Evolutionary conservation across 768 basidiomycete genomes (phyloP).

Genomic region (Mycena sanguinolenta): DNA sequence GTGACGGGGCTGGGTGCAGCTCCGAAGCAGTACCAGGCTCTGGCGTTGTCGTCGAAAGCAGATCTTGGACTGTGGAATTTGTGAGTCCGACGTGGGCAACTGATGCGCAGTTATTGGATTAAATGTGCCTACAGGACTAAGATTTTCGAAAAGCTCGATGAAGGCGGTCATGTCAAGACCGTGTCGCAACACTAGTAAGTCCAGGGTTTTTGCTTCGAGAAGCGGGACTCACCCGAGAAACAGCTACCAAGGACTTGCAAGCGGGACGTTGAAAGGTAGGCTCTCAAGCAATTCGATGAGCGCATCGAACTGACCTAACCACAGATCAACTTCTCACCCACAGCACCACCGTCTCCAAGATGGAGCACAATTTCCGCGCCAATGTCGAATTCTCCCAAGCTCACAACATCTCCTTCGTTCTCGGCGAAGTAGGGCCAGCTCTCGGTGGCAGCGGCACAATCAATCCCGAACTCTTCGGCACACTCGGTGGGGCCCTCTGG

Average conservation of each 20-base stretch:
- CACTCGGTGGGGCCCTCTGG: constrained; percentile 18
- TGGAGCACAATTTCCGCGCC: not conserved
- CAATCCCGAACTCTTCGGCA: not conserved
- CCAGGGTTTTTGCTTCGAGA: not conserved
- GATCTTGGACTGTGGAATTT: no score
- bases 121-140: not conserved
- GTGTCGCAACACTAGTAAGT: constrained; percentile 25
- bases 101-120: not conserved
- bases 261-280: constrained; percentile 6
- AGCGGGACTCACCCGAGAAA: not conserved
- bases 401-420: constrained; percentile 1
- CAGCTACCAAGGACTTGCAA: constrained; percentile 9
- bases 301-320: not conserved
- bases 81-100: no score
- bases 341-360: constrained; percentile 2
- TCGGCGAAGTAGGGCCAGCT: constrained; percentile 9
- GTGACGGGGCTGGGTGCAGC: no score
- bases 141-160: not conserved
- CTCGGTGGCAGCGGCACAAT: not conserved
- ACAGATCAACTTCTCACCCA: constrained; percentile 10
- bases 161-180: constrained; percentile 11
- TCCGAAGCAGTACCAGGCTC: no score
- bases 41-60: no score
- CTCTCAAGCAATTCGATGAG: not conserved
- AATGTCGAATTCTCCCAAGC: not conserved